Evolutionary conservation across 495 filamentous ascomycete species (phyloP), one percentile per base, ranked within the genome.

Genomic region (Polyplosphaeria fusca): DNA sequence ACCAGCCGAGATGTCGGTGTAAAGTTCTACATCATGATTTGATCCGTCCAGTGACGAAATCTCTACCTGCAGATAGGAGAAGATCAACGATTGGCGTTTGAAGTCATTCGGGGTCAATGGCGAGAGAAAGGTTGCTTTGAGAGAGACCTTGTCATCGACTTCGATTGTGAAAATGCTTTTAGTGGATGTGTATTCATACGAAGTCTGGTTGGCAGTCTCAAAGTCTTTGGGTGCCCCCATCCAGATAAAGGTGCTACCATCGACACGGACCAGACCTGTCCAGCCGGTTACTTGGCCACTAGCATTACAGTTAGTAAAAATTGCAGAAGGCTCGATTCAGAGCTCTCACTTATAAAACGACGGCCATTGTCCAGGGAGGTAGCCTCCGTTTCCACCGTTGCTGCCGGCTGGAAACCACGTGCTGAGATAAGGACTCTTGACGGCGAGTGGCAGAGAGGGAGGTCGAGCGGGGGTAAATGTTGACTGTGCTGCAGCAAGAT

Each of bases 1-100:
- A 81, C 81, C 80, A 7, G 79, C 81, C 35, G 81, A 81, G 50
- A 83, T 80, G 60, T 84, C 81, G 2, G 81, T 67, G 60, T 84
- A 84, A 12, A 84, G 47, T 52, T 83, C 76, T 27, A 84, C 79
- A 61, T 81, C 68, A 64, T 84, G 80, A 0, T 70, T 13, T 23
- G 64, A 49, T 22, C 78, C 81, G 68, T 84, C 81, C 22, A 75
- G 61, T 4, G 80, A 80, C 45, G 66, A 57, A 23, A 83, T 74
- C 27, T 76, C 73, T 41, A 83, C 77, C 44, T 79, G 60, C 24
- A 84, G 45, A 58, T 83, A 84, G 2, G 81, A 80, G 57, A 82
- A 80, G 4, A 74, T 53, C 24, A 83, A 72, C 0, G 78, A 82
- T 60, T 81, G 78, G 23, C 81, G 68, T 55, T 71, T 73, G n/a